phyloP scores from a whole-genome alignment of 768 basidiomycete species.

The Suillus bovinus region DNA sequence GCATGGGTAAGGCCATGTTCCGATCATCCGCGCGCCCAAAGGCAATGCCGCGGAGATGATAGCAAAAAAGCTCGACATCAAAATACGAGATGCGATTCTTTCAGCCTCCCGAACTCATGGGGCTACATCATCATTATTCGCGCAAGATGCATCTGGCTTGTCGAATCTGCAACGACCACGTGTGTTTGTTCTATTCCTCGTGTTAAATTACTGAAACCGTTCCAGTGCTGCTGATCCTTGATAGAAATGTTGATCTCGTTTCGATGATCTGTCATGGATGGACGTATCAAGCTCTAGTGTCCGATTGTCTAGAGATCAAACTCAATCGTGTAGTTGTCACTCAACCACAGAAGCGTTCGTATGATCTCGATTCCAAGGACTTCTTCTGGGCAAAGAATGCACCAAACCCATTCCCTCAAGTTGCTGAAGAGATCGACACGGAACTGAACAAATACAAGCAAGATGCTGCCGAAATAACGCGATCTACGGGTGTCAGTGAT shows the following conservation, averaged over 20 bases:
- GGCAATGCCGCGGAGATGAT: constrained; percentile 99
- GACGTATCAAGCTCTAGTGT: constrained; percentile 98
- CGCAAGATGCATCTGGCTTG: constrained; percentile 79
- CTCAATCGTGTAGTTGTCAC: constrained; percentile 91
- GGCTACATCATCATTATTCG: constrained; percentile 62
- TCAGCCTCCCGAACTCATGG: constrained; percentile 63
- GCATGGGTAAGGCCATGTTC: constrained; percentile 71
- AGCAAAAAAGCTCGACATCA: constrained; percentile 92
- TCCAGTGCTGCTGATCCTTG: constrained; percentile 88
- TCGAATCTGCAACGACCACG: constrained; percentile 87
- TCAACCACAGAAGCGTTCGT: constrained; percentile 73
- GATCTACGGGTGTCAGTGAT: constrained; percentile 94
- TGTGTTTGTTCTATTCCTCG: constrained; percentile 37
- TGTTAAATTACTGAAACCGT: constrained; percentile 11
- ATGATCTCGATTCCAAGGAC: constrained; percentile 97
- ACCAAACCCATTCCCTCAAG: constrained; percentile 95
- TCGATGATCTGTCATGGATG: constrained; percentile 95
- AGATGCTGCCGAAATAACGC: constrained; percentile 95
- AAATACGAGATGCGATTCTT: constrained; percentile 83
- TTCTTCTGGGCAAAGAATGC: constrained; percentile 99
- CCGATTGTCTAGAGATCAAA: constrained; percentile 96
- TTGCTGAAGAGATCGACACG: constrained; percentile 93
- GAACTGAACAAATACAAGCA: constrained; percentile 93
- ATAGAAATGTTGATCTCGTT: constrained; percentile 92
- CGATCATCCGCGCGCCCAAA: constrained; percentile 90